Evolutionary conservation across 371 early-diverging fungal genomes (phyloP).

Genomic region (Lichtheimia ornata): DNA sequence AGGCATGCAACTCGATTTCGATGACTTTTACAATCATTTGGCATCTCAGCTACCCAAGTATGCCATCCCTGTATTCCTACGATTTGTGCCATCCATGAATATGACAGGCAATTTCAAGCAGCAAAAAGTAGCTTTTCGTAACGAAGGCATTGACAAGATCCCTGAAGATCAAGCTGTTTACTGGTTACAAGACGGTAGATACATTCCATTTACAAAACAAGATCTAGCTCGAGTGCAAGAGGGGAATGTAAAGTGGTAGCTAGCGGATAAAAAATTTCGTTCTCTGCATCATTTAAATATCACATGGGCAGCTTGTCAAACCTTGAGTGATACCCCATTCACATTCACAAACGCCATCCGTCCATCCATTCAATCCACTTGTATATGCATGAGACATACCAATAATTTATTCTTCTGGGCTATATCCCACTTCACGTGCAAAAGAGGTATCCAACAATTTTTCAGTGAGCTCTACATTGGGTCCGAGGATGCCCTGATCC

Average conservation of each 20-base stretch:
- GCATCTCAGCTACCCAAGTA: conserved; percentile 53
- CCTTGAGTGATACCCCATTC: no score
- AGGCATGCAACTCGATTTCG: conserved; percentile 39
- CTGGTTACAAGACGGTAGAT: conserved; percentile 47
- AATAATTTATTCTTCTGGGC: no score
- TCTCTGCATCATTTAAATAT: no score
- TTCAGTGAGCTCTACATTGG: conserved; percentile 45
- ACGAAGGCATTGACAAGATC: conserved; percentile 41
- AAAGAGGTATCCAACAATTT: conserved; percentile 39
- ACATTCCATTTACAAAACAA: conserved; percentile 4
- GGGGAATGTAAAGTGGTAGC: no score
- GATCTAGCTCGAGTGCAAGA: neutral
- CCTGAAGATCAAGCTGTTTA: conserved; percentile 41
- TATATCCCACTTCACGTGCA: conserved; percentile 31
- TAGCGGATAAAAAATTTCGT: no score
- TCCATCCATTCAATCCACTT: no score
- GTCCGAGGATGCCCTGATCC: conserved; percentile 31
- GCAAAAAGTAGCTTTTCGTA: conserved; percentile 49
- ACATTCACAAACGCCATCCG: no score
- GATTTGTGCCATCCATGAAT: conserved; percentile 47
- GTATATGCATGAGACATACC: no score
- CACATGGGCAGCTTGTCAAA: no score
- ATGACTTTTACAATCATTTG: conserved; percentile 33
- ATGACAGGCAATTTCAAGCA: conserved; percentile 61
- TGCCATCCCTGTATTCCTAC: conserved; percentile 62